These are phyloP conservation scores for Parietichytrium sp. DNA, from an alignment of 108 stramenopile genomes.

Conservation along the genomic window DNA sequence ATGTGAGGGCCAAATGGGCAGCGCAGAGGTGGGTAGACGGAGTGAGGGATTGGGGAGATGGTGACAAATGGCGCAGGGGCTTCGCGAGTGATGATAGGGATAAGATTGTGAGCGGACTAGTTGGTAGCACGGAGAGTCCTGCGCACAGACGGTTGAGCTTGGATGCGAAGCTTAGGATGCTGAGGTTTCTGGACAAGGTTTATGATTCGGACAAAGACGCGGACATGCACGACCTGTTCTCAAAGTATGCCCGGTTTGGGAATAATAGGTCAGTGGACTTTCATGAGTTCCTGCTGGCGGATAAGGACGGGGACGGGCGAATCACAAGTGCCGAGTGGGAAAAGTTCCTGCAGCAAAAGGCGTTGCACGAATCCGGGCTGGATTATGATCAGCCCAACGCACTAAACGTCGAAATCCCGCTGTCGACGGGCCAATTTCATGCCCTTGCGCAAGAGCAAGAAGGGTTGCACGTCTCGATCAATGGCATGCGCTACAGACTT, in stretches of 20 bases:
- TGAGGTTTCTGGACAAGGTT: not conserved
- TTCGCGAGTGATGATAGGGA: no score
- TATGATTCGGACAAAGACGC: not conserved
- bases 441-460: not conserved
- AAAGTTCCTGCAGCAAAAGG: not conserved
- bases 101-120: no score
- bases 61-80: no score
- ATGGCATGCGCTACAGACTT: slow-evolving; percentile 27
- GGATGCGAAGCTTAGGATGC: not conserved
- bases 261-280: not conserved
- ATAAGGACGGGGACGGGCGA: slow-evolving; percentile 6
- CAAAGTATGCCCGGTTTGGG: not conserved
- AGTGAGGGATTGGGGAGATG: no score
- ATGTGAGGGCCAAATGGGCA: no score
- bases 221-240: not conserved
- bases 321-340: slow-evolving; percentile 26
- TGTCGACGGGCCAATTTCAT: not conserved
- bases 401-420: not conserved
- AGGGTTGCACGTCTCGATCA: slow-evolving; percentile 28
- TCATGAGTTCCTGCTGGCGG: not conserved
- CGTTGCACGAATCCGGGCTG: not conserved
- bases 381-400: not conserved
- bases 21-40: no score
- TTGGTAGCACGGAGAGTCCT: no score
- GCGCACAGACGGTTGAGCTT: no score